These are phyloP conservation scores for Delphinella strobiligena DNA, from an alignment of 2,329 filamentous ascomycete species.

Conservation along the genomic window DNA sequence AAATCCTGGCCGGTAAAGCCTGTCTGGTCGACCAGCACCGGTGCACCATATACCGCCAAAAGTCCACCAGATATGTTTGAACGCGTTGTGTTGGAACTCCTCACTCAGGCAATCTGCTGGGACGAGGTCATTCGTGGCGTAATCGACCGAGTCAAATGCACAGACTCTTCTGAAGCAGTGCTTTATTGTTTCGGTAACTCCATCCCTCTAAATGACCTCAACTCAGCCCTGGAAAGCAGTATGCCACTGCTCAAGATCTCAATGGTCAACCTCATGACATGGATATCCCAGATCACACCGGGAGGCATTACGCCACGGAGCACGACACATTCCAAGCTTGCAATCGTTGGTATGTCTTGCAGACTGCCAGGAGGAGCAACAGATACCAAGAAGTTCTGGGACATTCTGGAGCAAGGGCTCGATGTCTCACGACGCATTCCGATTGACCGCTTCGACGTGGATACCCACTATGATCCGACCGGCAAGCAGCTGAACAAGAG, in stretches of 20 bases:
- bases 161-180: no score
- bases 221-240: no score
- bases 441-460: slow-evolving; percentile 59
- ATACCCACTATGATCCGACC: slow-evolving; percentile 57
- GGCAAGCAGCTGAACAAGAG: slow-evolving; percentile 66
- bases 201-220: no score
- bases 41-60: no score
- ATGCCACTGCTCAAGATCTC: slow-evolving; percentile 49
- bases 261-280: slow-evolving; percentile 41
- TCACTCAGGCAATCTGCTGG: no score
- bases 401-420: slow-evolving; percentile 59
- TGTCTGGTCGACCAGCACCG: no score
- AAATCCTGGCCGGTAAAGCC: no score
- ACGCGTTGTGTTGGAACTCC: no score
- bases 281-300: slow-evolving; percentile 19
- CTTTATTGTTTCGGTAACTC: no score
- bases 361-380: slow-evolving; percentile 64
- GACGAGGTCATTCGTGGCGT: no score
- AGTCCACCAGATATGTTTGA: no score
- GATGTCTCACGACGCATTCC: slow-evolving; percentile 61
- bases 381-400: slow-evolving; percentile 62
- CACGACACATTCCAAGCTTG: slow-evolving; percentile 65
- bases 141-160: no score
- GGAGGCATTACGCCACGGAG: slow-evolving; percentile 31
- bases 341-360: slow-evolving; percentile 74